Evolutionary conservation across 805 yeast genomes (phyloP), one percentile per base, ranked within the genome.

Genomic region (Ogataea paraovalis): DNA sequence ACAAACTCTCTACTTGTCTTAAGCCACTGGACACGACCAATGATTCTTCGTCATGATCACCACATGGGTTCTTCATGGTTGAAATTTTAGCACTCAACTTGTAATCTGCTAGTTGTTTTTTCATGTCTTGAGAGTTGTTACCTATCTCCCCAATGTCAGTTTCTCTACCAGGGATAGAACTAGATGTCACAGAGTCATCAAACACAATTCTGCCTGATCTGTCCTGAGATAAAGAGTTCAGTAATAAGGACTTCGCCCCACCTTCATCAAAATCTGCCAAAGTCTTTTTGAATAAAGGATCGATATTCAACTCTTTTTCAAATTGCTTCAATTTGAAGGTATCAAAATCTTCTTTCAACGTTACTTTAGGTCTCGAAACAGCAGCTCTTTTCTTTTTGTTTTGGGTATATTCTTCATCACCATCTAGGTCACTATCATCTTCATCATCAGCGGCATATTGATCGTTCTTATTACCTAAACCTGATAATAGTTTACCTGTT

Each of bases 241-340:
- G 61, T 39, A 85, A 64, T 43, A 86, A 68, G 49, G 87, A 79
- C 58, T 83, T 85, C 7, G 92, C 83, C 2, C 94, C 92, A 36
- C 91, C 91, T 67, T 85, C 92, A 61, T 86, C 94, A 56, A 85
- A 85, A 44, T 85, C 91, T 0, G 89, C 80, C 43, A 85, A 68
- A 0, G 88, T 85, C 58, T 82, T 83, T 55, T 83, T 84, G 64
- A 86, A 86, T 25, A 86, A 68, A 0, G 92, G 92, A 64, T 86
- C 92, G 33, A 84, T 81, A 30, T 42, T 75, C 20, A 82, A 64
- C 56, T 83, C 89, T 59, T 79, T 79, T 43, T 83, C 89, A 42
- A 82, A 64, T 48, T 79, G 76, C 56, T 78, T 80, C 55, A 81
- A 62, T 50, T 67, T 70, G 10, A 85, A 67, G 2, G 71, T 56